Conservation (phyloP, 1,284 basidiomycete species). For the Ustilago esculenta region DNA sequence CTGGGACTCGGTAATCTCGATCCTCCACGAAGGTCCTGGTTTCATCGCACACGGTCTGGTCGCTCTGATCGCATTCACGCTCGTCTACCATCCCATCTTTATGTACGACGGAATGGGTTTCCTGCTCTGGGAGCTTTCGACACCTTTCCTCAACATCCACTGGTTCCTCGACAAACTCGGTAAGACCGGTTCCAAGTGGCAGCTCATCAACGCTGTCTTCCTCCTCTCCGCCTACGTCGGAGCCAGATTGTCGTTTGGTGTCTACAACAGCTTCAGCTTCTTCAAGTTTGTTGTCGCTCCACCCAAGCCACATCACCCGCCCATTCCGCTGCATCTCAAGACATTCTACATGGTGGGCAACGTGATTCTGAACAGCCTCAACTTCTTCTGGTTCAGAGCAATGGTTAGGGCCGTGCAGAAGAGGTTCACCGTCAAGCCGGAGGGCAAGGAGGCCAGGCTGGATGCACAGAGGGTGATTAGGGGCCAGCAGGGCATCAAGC, state of each 20-base stretch:
- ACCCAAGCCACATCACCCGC: constrained; percentile 41
- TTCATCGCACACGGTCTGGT: constrained; percentile 68
- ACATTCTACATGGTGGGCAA: constrained; percentile 58
- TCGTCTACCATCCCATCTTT: constrained; percentile 66
- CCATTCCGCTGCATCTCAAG: constrained; percentile 32
- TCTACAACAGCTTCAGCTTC: constrained; percentile 63
- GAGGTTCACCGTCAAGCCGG: constrained; percentile 54
- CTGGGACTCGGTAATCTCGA: constrained; percentile 65
- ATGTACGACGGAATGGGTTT: constrained; percentile 67
- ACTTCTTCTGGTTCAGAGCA: constrained; percentile 68
- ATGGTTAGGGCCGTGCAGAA: constrained; percentile 67
- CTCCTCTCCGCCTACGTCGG: constrained; percentile 64
- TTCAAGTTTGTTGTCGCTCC: constrained; percentile 59
- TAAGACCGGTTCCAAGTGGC: constrained; percentile 64
- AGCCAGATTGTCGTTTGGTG: constrained; percentile 65
- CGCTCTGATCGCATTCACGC: constrained; percentile 60
- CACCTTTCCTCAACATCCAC: constrained; percentile 68
- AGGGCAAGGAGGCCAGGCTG: constrained; percentile 9
- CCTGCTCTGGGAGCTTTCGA: constrained; percentile 67
- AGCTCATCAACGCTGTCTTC: constrained; percentile 67
- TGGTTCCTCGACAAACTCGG: constrained; percentile 68
- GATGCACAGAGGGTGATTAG: constrained; percentile 44
- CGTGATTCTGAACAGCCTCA: constrained; percentile 58
- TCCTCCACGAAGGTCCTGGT: constrained; percentile 64
- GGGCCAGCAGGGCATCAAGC: constrained; percentile 50